These are phyloP conservation scores for Lentinula lateritia DNA, from an alignment of 768 basidiomycete genomes.

Conservation along the genomic window DNA sequence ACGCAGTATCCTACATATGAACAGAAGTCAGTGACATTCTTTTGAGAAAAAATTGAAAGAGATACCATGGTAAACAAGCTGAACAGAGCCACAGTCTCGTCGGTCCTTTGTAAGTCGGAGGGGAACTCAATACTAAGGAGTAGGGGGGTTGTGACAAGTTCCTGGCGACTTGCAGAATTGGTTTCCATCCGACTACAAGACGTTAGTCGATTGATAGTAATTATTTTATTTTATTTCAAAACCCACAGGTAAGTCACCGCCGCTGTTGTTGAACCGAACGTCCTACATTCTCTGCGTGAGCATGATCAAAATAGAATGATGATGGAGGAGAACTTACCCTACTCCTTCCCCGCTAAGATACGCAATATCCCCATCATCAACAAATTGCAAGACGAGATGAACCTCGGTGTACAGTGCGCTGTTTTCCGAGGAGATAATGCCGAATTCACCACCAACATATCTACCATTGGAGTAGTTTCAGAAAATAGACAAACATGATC, in stretches of 20 bases:
- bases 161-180: not conserved
- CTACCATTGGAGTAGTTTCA: not conserved
- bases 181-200: not conserved
- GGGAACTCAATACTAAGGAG: not conserved
- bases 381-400: not conserved
- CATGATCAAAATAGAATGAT: not conserved
- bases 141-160: not conserved
- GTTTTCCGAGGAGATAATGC: not conserved
- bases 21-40: not conserved
- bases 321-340: not conserved
- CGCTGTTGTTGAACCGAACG: not conserved
- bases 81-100: not conserved
- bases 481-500: too few species aligned
- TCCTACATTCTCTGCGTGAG: not conserved
- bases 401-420: not conserved
- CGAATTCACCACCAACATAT: not conserved
- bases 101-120: not conserved
- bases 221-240: too few species aligned
- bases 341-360: not conserved
- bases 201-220: not conserved
- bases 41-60: not conserved
- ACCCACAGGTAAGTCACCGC: slow-evolving; percentile 1
- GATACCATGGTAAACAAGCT: not conserved
- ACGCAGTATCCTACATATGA: not conserved
- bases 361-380: not conserved